phyloP scores from a whole-genome alignment of 441 rosid genomes.

The Aquilaria agallochum region DNA sequence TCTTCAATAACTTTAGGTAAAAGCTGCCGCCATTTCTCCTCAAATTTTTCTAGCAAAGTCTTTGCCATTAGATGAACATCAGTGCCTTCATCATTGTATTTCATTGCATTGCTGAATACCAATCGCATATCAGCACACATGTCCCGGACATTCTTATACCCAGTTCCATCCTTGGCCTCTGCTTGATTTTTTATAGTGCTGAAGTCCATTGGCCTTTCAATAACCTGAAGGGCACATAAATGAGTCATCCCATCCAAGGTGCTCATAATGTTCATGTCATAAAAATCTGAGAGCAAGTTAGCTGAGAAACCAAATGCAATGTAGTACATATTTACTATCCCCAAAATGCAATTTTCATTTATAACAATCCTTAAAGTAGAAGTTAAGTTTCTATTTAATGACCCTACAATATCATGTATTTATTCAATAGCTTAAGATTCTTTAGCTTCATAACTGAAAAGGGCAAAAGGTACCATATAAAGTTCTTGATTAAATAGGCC shows the following conservation, averaged over 20 bases:
- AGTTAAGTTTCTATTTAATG: too few relatives aligned
- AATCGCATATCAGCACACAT: slow-evolving; percentile 80
- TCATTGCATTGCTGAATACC: slow-evolving; percentile 93
- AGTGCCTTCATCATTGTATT: slow-evolving; percentile 73
- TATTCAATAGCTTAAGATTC: too few relatives aligned
- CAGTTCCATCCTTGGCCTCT: slow-evolving; percentile 94
- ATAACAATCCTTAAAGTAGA: too few relatives aligned
- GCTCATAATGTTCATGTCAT: too few relatives aligned
- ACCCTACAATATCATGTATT: too few relatives aligned
- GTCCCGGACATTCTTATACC: slow-evolving; percentile 81
- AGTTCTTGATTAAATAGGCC: too few relatives aligned
- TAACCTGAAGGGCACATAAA: slow-evolving; percentile 37
- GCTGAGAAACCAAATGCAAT: slow-evolving; percentile 3
- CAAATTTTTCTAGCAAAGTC: slow-evolving; percentile 75
- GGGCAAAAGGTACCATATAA: too few relatives aligned
- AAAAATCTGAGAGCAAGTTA: background rate
- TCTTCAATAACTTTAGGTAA: slow-evolving; percentile 86
- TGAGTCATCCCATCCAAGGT: too few relatives aligned
- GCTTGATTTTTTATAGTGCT: slow-evolving; percentile 81
- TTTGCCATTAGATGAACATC: slow-evolving; percentile 83
- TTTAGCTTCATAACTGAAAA: too few relatives aligned
- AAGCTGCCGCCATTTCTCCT: slow-evolving; percentile 82
- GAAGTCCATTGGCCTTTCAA: slow-evolving; percentile 97
- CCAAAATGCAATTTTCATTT: too few relatives aligned
- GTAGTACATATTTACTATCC: background rate